phyloP scores from a whole-genome alignment of 2,329 filamentous ascomycete species.

The Fusarium longipes region DNA sequence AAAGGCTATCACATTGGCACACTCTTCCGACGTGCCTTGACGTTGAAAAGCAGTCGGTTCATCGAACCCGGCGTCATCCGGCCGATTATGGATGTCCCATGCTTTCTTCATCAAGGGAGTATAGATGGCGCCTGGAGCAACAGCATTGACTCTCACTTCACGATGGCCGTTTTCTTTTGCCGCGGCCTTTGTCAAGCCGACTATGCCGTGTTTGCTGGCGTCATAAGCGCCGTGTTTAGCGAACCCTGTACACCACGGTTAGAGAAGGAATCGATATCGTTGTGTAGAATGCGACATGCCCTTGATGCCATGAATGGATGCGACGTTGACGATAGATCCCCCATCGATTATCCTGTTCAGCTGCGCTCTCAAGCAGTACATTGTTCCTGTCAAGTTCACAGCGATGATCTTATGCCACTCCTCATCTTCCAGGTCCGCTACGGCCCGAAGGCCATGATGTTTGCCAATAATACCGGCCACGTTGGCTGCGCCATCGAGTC shows the following conservation, averaged over 20 bases:
- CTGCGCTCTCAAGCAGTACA: slow-evolving; percentile 62
- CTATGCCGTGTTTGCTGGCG: slow-evolving; percentile 54
- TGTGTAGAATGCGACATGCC: slow-evolving; percentile 49
- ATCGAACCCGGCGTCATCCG: slow-evolving; percentile 55
- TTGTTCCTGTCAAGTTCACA: slow-evolving; percentile 63
- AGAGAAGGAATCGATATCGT: slow-evolving; percentile 14
- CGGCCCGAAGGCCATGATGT: slow-evolving; percentile 54
- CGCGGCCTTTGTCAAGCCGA: slow-evolving; percentile 53
- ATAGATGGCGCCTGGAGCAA: slow-evolving; percentile 61
- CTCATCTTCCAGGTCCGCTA: slow-evolving; percentile 59
- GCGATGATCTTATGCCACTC: slow-evolving; percentile 62
- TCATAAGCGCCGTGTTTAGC: slow-evolving; percentile 53
- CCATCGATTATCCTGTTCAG: slow-evolving; percentile 54
- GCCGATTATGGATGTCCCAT: slow-evolving; percentile 51
- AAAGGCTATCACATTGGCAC: slow-evolving; percentile 51
- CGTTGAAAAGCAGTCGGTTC: slow-evolving; percentile 57
- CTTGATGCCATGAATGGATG: slow-evolving; percentile 59
- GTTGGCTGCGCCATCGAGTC: slow-evolving; percentile 66
- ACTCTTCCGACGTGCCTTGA: slow-evolving; percentile 56
- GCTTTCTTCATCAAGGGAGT: slow-evolving; percentile 62
- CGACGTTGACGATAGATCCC: slow-evolving; percentile 69
- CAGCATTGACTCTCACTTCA: slow-evolving; percentile 59
- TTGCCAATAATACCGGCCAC: slow-evolving; percentile 64
- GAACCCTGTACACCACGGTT: slow-evolving; percentile 46
- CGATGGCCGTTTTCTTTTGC: slow-evolving; percentile 56